Base-by-base conservation (phyloP, 1,139 yeast genomes). In the Protomyces pachydermus region DNA sequence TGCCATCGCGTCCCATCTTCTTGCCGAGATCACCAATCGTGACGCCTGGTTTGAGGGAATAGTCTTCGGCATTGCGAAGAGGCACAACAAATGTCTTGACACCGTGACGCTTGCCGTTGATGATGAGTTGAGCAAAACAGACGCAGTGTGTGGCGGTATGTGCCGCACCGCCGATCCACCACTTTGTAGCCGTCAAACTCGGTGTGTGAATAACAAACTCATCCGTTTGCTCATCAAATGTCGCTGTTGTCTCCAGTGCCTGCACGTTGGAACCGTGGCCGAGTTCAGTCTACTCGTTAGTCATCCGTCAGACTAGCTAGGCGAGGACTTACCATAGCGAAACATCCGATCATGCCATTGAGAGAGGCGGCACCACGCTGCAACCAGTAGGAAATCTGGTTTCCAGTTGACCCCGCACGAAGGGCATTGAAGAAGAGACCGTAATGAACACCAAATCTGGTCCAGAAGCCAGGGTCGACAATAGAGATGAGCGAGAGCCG, bases 141-240 rank as follows among this genome's bases (percentile, higher is more conserved):
- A 87, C 83, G 32, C 90, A 79, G 76, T 91, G 97, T 56, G 93
- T 88, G 9, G 97, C 87, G 32, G 96, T 86, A 74, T 89, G 96
- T 5, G 97, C 97, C 62, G 97, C 97, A 73, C 97, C 97, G 64
- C 97, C 97, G 72, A 91, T 91, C 97, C 97, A 91, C 97, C 97
- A 91, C 77, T 91, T 91, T 66, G 97, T 89, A 48, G 97, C 97
- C 64, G 93, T 91, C 68, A 88, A 77, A 73, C 89, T 89, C 6
- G 97, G 97, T 28, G 97, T 91, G 74, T 88, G 84, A 69, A 91
- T 84, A 64, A 82, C 75, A 70, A 91, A 88, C 68, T 85, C 84
- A 71, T 88, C 90, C 37, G 80, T 81, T 35, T 76, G 78, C 56
- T 80, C 79, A 74, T 89, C 88, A 74, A 81, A 91, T 56, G 88